Conservation (phyloP, 192 early-diverging fungal species). For the Allomyces macrogynus region DNA sequence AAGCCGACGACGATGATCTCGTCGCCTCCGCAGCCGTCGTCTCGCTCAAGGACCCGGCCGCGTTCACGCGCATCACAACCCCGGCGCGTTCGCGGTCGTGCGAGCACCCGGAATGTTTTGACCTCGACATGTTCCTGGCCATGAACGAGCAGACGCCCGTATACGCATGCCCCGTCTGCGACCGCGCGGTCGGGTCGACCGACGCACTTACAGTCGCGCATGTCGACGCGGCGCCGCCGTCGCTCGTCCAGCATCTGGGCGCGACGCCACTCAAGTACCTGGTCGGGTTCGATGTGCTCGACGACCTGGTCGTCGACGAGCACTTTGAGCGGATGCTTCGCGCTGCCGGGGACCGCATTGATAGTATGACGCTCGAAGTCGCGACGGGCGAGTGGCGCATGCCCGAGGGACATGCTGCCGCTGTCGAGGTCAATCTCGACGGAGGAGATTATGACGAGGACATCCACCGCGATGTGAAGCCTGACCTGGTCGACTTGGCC, state of each 20-base stretch:
- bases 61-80: constrained; percentile 36
- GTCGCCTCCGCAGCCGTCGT: constrained; percentile 37
- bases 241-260: too few species aligned
- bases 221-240: too few species aligned
- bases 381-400: too few species aligned
- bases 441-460: too few species aligned
- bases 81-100: constrained; percentile 42
- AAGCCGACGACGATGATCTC: constrained; percentile 41
- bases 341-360: constrained; percentile 5
- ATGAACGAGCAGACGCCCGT: constrained; percentile 44
- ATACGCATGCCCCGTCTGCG: constrained; percentile 61
- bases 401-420: too few species aligned
- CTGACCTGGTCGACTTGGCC: too few species aligned
- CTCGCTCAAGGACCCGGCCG: constrained; percentile 52
- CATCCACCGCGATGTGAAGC: too few species aligned
- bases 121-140: constrained; percentile 43
- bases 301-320: constrained; percentile 48
- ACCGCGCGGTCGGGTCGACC: constrained; percentile 15
- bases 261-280: too few species aligned
- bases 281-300: constrained; percentile 5
- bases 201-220: too few species aligned
- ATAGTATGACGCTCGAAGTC: too few species aligned
- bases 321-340: constrained; percentile 24
- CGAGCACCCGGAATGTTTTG: constrained; percentile 69
- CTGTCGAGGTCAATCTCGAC: too few species aligned